Evolutionary conservation across 1,284 basidiomycete genomes (phyloP), one percentile per base, ranked within the genome.

Genomic region (Microbotryum silenes-acaulis): DNA sequence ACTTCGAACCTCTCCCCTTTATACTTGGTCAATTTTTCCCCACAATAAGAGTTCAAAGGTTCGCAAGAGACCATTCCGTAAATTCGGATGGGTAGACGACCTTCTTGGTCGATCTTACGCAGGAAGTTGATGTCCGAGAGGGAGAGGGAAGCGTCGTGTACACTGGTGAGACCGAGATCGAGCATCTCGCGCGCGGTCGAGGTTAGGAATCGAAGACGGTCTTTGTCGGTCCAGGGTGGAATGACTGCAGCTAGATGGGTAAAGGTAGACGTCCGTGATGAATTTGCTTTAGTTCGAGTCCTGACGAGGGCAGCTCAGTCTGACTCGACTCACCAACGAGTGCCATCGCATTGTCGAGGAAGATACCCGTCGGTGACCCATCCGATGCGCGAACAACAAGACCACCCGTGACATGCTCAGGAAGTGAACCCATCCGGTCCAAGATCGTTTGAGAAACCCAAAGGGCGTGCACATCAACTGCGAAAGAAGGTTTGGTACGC

Each of bases 361-460:
- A 75, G 57, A 77, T 73, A 78, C 91, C 91, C 6, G 87, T 91
- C 0, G 90, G 86, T 5, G 78, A 78, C 7, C 87, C 88, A 27
- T 78, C 61, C 0, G 71, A 65, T 69, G 86, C 84, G 1, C 88
- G 81, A 6, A 89, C 74, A 56, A 96, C 86, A 29, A 83, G 75
- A 0, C 91, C 91, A 14, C 91, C 91, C 0, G 72, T 71, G 5
- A 75, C 62, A 0, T 60, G 51, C 0, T 2, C 6, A 0, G 83
- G 83, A 1, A 85, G 76, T 1, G 79, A 71, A 1, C 79, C 76
- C 67, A 89, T 80, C 18, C 84, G 71, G 20, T 83, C 80, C 4
- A 93, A 75, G 0, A 88, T 83, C 1, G 81, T 68, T 1, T 70
- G 75, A 9, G 88, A 91, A 6, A 92, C 85, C 91, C 91, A 96